Percentiles rank a stretch among this genome's conserved stretches.
phyloP scores from a whole-genome alignment of 257 asterid species.

The Solanum piurae region DNA sequence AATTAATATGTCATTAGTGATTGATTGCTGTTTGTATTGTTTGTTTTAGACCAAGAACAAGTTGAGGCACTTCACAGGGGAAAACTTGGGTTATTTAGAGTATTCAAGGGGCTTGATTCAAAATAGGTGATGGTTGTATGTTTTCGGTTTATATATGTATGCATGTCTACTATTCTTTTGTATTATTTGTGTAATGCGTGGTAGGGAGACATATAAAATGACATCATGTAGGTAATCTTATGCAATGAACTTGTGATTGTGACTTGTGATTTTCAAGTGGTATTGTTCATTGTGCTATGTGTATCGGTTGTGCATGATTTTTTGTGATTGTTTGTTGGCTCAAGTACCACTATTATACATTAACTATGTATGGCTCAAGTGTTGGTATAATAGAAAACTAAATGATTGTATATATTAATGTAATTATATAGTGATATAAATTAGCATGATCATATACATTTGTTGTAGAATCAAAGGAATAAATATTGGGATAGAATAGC shows the following conservation, averaged over 20 bases:
- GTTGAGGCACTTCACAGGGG: neutral
- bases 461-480: too few relatives aligned
- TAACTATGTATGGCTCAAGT: neutral
- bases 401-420: too few relatives aligned
- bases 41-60: neutral
- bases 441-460: too few relatives aligned
- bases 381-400: too few relatives aligned
- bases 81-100: neutral
- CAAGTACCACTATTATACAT: neutral
- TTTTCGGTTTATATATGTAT: too few relatives aligned
- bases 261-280: neutral
- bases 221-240: neutral
- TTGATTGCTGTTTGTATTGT: neutral
- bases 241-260: neutral
- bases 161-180: neutral
- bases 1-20: neutral
- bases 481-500: too few relatives aligned
- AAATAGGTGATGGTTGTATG: neutral
- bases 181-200: neutral
- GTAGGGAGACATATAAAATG: neutral
- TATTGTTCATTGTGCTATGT: neutral
- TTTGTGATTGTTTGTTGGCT: neutral
- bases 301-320: neutral
- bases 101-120: neutral
- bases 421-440: too few relatives aligned